Base-by-base conservation (phyloP, 1,284 basidiomycete species). In the Wallemia ichthyophaga region DNA sequence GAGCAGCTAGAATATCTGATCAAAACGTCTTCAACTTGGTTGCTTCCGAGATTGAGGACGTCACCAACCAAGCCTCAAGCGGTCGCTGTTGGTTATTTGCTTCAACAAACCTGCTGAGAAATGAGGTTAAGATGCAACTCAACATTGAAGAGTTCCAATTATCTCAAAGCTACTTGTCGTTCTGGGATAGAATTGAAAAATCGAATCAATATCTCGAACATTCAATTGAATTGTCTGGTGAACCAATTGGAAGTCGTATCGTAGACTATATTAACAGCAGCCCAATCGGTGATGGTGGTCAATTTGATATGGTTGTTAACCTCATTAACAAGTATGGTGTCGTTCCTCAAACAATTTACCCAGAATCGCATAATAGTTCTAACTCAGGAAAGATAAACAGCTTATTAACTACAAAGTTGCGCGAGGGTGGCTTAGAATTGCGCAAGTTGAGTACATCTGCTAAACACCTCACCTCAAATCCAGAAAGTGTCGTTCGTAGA, bases 131-230 rank as follows among this genome's bases (percentile, higher is more conserved):
- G 76, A 84, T 83, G 72, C 80, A 81, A 67, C 76, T 92, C 64
- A 83, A 83, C 66, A 72, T 96, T 37, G 78, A 77, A 58, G 82
- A 88, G 57, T 91, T 94, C 69, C 79, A 94, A 71, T 78, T 91
- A 59, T 37, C 60, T 58, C 66, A 85, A 81, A 78, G 79, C 2
- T 92, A 92, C 70, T 74, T 89, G 21, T 89, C 85, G 75, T 89
- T 92, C 75, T 91, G 82, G 74, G 87, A 92, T 71, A 91, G 91
- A 72, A 76, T 94, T 58, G 89, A 94, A 74, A 94, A 94, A 71
- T 76, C 82, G 59, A 95, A 96, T 73, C 91, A 85, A 72, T 94
- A 85, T 70, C 79, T 96, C 25, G 91, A 96, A 71, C 73, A 81
- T 57, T 78, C 82, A 60, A 84, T 96, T 64, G 76, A 92, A 70